Evolutionary conservation across 192 early-diverging fungal genomes (phyloP).

Genomic region (Physocladia obscura): DNA sequence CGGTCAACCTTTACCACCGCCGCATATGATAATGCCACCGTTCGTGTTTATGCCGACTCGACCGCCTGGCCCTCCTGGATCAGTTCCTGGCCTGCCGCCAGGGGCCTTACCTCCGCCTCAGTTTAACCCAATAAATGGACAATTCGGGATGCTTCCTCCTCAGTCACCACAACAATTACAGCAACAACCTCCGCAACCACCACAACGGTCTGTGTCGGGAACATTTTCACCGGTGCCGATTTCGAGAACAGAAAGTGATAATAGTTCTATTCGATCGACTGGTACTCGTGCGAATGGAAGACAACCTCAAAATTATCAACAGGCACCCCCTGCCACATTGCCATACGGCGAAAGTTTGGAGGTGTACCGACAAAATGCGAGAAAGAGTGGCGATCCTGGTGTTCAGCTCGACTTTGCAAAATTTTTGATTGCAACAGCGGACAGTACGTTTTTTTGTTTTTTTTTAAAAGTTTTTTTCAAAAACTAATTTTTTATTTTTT

Average conservation of each 20-base stretch:
- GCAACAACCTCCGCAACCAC: neutral
- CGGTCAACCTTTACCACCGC: neutral
- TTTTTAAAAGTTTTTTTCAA: neutral
- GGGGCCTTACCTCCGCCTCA: neutral
- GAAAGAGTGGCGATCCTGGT: slow-evolving; percentile 19
- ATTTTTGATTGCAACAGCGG: slow-evolving; percentile 77
- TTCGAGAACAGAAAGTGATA: slow-evolving; percentile 11
- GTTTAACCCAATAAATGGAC: neutral
- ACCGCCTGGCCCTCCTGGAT: slow-evolving; percentile 19
- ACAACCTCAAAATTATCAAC: neutral
- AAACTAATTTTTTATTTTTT: no score
- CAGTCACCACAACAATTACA: neutral
- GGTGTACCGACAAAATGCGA: slow-evolving; percentile 27
- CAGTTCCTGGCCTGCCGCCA: neutral
- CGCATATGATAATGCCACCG: slow-evolving; percentile 10
- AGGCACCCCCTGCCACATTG: neutral
- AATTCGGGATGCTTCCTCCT: neutral
- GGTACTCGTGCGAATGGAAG: slow-evolving; percentile 3
- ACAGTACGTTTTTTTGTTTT: slow-evolving; percentile 29
- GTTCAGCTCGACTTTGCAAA: slow-evolving; percentile 67
- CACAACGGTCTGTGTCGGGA: neutral
- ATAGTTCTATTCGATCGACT: slow-evolving; percentile 23
- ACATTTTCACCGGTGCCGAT: neutral
- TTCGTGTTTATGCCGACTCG: slow-evolving; percentile 8
- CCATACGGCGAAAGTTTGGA: slow-evolving; percentile 22